Conservation (phyloP, 495 filamentous ascomycete genomes). For the Poronia punctata region DNA sequence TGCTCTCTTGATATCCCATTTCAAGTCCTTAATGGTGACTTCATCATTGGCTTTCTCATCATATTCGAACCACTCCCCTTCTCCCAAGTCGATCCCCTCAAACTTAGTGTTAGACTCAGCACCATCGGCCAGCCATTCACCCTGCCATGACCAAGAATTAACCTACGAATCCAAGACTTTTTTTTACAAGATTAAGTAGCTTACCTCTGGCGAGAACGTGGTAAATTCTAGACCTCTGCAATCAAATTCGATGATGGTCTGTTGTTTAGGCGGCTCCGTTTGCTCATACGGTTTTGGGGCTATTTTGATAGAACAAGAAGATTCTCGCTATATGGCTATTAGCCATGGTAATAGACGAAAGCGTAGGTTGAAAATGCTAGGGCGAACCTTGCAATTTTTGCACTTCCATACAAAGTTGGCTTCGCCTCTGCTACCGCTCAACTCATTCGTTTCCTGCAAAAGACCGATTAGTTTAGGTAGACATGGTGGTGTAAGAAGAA, state of each 20-base stretch:
- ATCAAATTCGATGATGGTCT: constrained; percentile 82
- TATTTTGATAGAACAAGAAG: constrained; percentile 58
- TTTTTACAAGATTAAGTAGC: constrained; percentile 11
- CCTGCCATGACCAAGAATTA: constrained; percentile 38
- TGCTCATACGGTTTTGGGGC: constrained; percentile 64
- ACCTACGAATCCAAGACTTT: no score
- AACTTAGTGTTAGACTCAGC: constrained; percentile 74
- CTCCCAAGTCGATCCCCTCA: constrained; percentile 66
- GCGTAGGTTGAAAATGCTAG: neutral
- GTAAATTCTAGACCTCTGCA: constrained; percentile 90
- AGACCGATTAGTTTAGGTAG: no score
- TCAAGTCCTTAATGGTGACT: constrained; percentile 77
- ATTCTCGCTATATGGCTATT: constrained; percentile 39
- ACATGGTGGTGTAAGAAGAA: no score
- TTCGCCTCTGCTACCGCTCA: constrained; percentile 85
- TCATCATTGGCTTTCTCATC: constrained; percentile 53
- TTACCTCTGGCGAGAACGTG: constrained; percentile 80
- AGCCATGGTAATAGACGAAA: neutral
- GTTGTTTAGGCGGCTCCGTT: constrained; percentile 58
- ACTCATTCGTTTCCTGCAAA: constrained; percentile 72
- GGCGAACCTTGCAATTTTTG: constrained; percentile 73
- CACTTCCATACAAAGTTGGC: constrained; percentile 98
- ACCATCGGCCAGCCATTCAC: constrained; percentile 83
- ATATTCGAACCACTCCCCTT: constrained; percentile 69
- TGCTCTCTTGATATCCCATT: constrained; percentile 73